Evolutionary conservation across 1,284 basidiomycete genomes (phyloP).

Genomic region (Pholiota adiposa): DNA sequence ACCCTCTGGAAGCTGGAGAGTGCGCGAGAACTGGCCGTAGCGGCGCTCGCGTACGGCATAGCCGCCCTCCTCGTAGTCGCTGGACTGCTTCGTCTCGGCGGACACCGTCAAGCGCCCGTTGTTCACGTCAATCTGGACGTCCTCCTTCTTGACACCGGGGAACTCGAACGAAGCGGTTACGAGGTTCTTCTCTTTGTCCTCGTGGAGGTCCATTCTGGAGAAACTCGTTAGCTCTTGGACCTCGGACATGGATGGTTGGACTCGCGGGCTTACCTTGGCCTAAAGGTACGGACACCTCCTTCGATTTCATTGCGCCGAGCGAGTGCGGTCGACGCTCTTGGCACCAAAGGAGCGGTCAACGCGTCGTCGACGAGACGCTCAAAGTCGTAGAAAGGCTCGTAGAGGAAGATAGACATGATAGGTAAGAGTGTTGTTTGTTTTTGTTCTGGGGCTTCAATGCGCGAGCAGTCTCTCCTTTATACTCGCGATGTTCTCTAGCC

Average conservation of each 20-base stretch:
- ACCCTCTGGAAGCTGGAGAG: slow-evolving; percentile 40
- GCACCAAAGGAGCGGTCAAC: slow-evolving; percentile 14
- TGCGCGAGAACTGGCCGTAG: slow-evolving; percentile 39
- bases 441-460: background rate
- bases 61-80: slow-evolving; percentile 29
- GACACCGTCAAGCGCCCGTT: slow-evolving; percentile 41
- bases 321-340: background rate
- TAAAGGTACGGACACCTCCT: slow-evolving; percentile 15
- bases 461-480: background rate
- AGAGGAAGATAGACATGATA: slow-evolving; percentile 27
- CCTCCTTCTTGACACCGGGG: slow-evolving; percentile 44
- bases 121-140: slow-evolving; percentile 40
- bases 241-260: background rate
- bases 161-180: slow-evolving; percentile 48
- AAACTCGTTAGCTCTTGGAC: background rate
- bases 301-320: background rate
- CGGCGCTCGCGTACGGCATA: slow-evolving; percentile 41
- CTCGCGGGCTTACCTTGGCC: slow-evolving; percentile 21
- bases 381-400: slow-evolving; percentile 34
- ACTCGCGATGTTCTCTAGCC: background rate
- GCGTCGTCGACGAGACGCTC: slow-evolving; percentile 33
- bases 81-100: slow-evolving; percentile 32
- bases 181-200: slow-evolving; percentile 36
- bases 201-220: slow-evolving; percentile 35
- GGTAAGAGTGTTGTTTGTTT: background rate